phyloP scores from a whole-genome alignment of 768 basidiomycete genomes.

The Austroboletus eburneus region DNA sequence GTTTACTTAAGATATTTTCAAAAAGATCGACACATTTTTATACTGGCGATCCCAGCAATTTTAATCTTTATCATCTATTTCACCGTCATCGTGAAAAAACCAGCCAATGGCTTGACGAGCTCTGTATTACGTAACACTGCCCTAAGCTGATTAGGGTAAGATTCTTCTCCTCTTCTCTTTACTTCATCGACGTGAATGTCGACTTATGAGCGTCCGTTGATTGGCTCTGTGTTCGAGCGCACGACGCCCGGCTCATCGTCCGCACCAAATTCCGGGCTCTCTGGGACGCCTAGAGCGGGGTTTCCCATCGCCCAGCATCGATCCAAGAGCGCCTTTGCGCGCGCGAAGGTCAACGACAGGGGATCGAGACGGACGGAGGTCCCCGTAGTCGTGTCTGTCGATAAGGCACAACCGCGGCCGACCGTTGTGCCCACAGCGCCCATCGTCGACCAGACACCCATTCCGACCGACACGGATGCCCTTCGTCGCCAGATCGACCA shows the following conservation, averaged over 20 bases:
- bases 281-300: slow-evolving; percentile 35
- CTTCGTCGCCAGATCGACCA: slow-evolving; percentile 58
- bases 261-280: slow-evolving; percentile 21
- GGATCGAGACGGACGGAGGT: slow-evolving; percentile 12
- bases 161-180: not conserved
- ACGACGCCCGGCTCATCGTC: slow-evolving; percentile 23
- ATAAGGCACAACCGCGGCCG: not conserved
- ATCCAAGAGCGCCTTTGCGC: slow-evolving; percentile 57
- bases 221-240: slow-evolving; percentile 49
- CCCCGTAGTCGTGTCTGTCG: slow-evolving; percentile 32
- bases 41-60: too few relatives aligned
- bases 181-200: slow-evolving; percentile 16
- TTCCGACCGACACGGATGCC: slow-evolving; percentile 28
- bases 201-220: slow-evolving; percentile 24
- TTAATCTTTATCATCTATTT: too few relatives aligned
- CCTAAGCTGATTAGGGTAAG: not conserved
- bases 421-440: not conserved
- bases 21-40: too few relatives aligned
- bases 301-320: slow-evolving; percentile 66
- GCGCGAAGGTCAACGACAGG: slow-evolving; percentile 31
- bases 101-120: too few relatives aligned
- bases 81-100: too few relatives aligned
- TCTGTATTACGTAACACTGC: slow-evolving; percentile 16
- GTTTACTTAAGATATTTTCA: too few relatives aligned
- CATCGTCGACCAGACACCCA: slow-evolving; percentile 9